These are phyloP conservation scores for Pleodorina starrii DNA, from an alignment of 139 green algal species.

Conservation along the genomic window DNA sequence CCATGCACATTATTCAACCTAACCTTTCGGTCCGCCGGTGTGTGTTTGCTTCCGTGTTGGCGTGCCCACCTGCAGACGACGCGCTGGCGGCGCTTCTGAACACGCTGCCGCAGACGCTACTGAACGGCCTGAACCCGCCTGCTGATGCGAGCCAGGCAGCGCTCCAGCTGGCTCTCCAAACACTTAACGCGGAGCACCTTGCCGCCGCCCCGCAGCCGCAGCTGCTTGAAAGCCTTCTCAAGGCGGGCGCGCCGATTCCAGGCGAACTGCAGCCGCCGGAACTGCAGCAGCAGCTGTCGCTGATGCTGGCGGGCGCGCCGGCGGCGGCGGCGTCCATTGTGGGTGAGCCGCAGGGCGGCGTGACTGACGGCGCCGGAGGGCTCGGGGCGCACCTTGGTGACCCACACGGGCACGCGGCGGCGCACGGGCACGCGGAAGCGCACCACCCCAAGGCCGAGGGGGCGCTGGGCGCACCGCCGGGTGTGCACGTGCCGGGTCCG, in stretches of 20 bases:
- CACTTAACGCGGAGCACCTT: neutral
- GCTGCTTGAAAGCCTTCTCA: conserved; percentile 31
- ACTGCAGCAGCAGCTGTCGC: conserved; percentile 20
- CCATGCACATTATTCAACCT: neutral
- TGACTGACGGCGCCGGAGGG: neutral
- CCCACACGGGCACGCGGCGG: neutral
- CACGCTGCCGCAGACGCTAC: neutral
- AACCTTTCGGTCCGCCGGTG: too few species aligned
- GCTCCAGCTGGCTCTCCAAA: neutral
- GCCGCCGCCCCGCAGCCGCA: too few species aligned
- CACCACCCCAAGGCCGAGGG: neutral
- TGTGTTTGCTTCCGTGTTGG: neutral
- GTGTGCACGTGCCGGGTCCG: neutral
- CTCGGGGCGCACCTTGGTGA: neutral
- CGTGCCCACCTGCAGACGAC: neutral
- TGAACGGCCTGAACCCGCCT: neutral
- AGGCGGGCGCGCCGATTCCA: neutral
- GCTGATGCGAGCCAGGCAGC: conserved; percentile 2
- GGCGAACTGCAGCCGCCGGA: neutral
- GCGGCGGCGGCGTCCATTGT: conserved; percentile 6
- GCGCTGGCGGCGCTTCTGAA: neutral
- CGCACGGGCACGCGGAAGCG: neutral
- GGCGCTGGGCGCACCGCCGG: neutral
- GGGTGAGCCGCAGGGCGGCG: neutral
- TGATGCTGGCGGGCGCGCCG: neutral